phyloP scores from a whole-genome alignment of 2,329 filamentous ascomycete species.

The Zelopaecilomyces penicillatus region DNA sequence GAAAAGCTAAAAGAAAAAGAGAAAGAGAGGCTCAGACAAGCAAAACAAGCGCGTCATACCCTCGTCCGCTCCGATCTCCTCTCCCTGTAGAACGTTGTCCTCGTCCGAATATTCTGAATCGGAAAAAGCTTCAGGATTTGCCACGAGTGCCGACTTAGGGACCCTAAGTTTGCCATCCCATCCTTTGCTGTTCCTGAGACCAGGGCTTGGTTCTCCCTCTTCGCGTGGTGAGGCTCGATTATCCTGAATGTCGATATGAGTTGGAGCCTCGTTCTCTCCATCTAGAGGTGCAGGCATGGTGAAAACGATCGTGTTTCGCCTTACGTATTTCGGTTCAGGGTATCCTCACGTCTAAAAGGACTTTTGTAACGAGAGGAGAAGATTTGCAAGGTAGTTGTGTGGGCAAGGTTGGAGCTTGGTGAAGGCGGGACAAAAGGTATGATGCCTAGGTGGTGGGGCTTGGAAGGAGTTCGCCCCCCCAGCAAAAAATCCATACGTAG shows the following conservation, averaged over 20 bases:
- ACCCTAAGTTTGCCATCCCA: slow-evolving; percentile 81
- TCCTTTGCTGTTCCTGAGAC: slow-evolving; percentile 54
- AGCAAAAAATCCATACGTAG: too few species aligned
- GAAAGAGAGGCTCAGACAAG: neutral
- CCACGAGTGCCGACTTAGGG: slow-evolving; percentile 51
- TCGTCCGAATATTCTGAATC: slow-evolving; percentile 79
- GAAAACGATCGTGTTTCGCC: neutral
- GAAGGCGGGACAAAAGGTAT: too few species aligned
- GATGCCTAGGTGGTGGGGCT: too few species aligned
- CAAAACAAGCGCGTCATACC: slow-evolving; percentile 36
- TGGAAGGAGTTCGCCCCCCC: too few species aligned
- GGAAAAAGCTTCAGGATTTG: slow-evolving; percentile 73
- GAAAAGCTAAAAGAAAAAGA: neutral
- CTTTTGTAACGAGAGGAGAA: neutral
- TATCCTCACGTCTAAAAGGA: too few species aligned
- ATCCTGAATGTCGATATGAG: slow-evolving; percentile 43
- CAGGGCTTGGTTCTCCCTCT: slow-evolving; percentile 37
- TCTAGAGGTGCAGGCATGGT: slow-evolving; percentile 34
- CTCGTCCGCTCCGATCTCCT: slow-evolving; percentile 75
- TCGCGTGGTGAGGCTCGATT: slow-evolving; percentile 29
- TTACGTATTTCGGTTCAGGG: too few species aligned
- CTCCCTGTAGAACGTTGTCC: slow-evolving; percentile 58
- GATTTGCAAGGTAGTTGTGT: neutral
- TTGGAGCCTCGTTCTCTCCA: slow-evolving; percentile 28
- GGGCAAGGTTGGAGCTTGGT: neutral